Evolutionary conservation across 2,329 filamentous ascomycete species (phyloP).

Genomic region (Penicillium sp.): DNA sequence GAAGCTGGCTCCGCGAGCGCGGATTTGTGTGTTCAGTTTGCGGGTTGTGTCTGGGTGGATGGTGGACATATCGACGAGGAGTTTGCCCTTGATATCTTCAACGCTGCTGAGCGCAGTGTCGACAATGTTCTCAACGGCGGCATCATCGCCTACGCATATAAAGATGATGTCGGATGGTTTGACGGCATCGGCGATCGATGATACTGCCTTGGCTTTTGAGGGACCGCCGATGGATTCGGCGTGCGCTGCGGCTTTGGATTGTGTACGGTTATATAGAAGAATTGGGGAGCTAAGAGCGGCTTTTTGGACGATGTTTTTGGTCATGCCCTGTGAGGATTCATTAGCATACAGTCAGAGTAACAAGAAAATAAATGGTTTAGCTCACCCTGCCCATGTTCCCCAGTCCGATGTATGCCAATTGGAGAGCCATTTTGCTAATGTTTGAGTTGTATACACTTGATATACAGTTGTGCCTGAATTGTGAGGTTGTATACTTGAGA

Average conservation of each 20-base stretch:
- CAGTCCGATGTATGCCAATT: slow-evolving; percentile 22
- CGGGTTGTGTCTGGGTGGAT: slow-evolving; percentile 79
- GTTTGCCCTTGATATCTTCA: slow-evolving; percentile 55
- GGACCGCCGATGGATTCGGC: slow-evolving; percentile 50
- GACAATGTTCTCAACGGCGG: slow-evolving; percentile 63
- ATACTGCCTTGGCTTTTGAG: slow-evolving; percentile 60
- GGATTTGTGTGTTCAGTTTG: slow-evolving; percentile 56
- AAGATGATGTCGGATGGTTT: slow-evolving; percentile 73
- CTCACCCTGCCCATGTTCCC: slow-evolving; percentile 25
- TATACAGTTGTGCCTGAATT: too few species aligned
- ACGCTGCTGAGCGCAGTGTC: slow-evolving; percentile 49
- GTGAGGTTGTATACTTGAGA: background rate
- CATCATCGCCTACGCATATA: slow-evolving; percentile 73
- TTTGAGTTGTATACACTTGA: background rate
- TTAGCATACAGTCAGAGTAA: background rate
- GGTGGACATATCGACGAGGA: slow-evolving; percentile 84
- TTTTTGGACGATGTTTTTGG: slow-evolving; percentile 76
- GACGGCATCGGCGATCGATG: slow-evolving; percentile 63
- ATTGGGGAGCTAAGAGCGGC: slow-evolving; percentile 67
- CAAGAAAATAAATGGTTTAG: background rate
- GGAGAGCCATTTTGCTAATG: slow-evolving; percentile 8
- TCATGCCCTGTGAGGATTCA: slow-evolving; percentile 69
- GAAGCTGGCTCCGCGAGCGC: slow-evolving; percentile 63
- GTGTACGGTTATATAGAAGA: slow-evolving; percentile 76
- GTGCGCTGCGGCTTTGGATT: slow-evolving; percentile 61